Percentiles rank a stretch among this genome's conserved stretches.
Evolutionary conservation across 139 green algal species (phyloP).

Genomic region (Spirogloea muscicola): DNA sequence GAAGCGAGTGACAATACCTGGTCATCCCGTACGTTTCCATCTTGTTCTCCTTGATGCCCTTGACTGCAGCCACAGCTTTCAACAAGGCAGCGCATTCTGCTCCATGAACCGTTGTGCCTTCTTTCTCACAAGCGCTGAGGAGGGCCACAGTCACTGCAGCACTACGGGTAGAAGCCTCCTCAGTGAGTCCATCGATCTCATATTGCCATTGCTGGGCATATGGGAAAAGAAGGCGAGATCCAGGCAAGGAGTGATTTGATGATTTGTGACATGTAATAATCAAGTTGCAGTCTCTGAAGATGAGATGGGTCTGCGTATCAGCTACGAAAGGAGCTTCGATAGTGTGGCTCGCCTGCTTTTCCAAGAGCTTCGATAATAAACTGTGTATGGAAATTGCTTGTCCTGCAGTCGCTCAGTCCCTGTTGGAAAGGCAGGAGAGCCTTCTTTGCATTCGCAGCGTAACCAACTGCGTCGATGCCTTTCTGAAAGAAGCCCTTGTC

Average conservation of each 20-base stretch:
- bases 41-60: conserved; percentile 6
- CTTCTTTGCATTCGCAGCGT: background rate
- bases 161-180: no score
- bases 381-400: conserved; percentile 10
- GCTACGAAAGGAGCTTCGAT: no score
- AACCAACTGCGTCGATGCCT: conserved; percentile 14
- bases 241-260: background rate
- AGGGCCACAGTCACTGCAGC: conserved; percentile 8
- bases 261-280: background rate
- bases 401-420: background rate
- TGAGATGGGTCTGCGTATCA: no score
- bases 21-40: conserved; percentile 16
- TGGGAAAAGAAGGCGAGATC: background rate
- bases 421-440: conserved; percentile 21
- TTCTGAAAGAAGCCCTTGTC: conserved; percentile 8
- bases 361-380: background rate
- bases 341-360: no score
- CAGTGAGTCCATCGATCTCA: no score
- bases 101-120: conserved; percentile 3
- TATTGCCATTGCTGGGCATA: background rate
- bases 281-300: conserved; percentile 2
- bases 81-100: background rate
- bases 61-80: conserved; percentile 10
- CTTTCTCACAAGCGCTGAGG: background rate
- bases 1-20: background rate